phyloP scores from a whole-genome alignment of 306 rosid species.

The Cicer bijugum region DNA sequence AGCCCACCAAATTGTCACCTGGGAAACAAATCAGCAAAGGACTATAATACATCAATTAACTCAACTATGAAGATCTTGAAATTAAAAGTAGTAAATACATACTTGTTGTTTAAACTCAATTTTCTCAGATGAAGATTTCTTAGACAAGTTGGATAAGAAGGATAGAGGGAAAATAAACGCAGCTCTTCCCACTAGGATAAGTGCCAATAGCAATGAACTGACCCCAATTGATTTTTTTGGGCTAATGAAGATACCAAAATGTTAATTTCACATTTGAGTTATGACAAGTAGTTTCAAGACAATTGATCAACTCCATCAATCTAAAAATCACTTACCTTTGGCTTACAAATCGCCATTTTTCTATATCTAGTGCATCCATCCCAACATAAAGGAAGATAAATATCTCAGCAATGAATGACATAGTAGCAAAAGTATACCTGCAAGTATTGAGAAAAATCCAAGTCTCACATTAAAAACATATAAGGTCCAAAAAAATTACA shows the following conservation, averaged over 20 bases:
- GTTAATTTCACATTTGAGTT: conserved; percentile 39
- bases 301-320: conserved; percentile 4
- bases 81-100: conserved; percentile 43
- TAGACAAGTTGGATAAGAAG: conserved; percentile 78
- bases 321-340: conserved; percentile 62
- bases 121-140: conserved; percentile 68
- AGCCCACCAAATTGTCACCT: conserved; percentile 99
- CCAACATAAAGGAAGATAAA: conserved; percentile 97
- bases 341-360: conserved; percentile 88
- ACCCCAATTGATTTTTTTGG: conserved; percentile 83
- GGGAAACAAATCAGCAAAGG: conserved; percentile 31
- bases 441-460: not conserved
- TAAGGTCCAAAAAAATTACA: too few relatives aligned
- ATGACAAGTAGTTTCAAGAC: conserved; percentile 18
- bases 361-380: conserved; percentile 96
- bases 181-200: conserved; percentile 91
- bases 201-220: conserved; percentile 82
- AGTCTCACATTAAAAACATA: too few relatives aligned
- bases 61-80: not conserved
- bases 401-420: conserved; percentile 89
- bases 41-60: conserved; percentile 10
- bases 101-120: conserved; percentile 85
- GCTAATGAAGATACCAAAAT: conserved; percentile 49
- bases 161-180: conserved; percentile 92
- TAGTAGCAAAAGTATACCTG: conserved; percentile 94